Evolutionary conservation across 352 stramenopile species (phyloP), one percentile per base, ranked within the genome.

Genomic region (Blastocystis sp.): DNA sequence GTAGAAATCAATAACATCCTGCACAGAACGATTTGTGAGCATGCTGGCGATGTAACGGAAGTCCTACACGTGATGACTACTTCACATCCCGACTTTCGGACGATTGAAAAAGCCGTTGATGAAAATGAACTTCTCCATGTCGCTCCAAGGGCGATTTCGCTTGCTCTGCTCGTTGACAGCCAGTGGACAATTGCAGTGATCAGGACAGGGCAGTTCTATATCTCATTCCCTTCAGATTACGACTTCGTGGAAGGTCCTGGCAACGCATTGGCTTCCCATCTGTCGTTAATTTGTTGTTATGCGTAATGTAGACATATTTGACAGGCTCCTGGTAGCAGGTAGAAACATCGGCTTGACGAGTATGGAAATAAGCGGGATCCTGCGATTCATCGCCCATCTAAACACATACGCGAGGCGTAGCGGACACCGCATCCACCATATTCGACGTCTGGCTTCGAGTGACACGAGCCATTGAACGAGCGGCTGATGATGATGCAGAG

Each of bases 81-180:
- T 20, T 15, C 8, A 8, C 8, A 43, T 20, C 37, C 8, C 34
- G 23, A 80, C 70, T 43, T 80, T 80, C 34, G 70, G 70, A 34
- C 70, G 70, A 47, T 80, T 80, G 43, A 80, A 80, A 45, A 80
- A 80, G 15, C 70, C 70, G 55, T 80, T 80, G 45, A 80, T 26
- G n/a, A 80, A 80, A 53, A 80, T 80, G 20, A 80, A 64, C 43
- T 80, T 80, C 54, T 80, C 70, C 70, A 80, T 80, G 55, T 80
- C 70, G 50, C 37, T 64, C 70, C 70, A 80, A 20, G 70, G 70
- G 15, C 70, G 70, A 15, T n/a, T n/a, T 23, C 50, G 50, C n/a
- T 80, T 80, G 15, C 70, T 47, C 50, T 47, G 37, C n/a, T 80
- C 70, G 37, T 63, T 63, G 34, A 80, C 41, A 23, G 62, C n/a